Evolutionary conservation across 306 rosid genomes (phyloP), one percentile per base, ranked within the genome.

Genomic region (Vigna hirtella): DNA sequence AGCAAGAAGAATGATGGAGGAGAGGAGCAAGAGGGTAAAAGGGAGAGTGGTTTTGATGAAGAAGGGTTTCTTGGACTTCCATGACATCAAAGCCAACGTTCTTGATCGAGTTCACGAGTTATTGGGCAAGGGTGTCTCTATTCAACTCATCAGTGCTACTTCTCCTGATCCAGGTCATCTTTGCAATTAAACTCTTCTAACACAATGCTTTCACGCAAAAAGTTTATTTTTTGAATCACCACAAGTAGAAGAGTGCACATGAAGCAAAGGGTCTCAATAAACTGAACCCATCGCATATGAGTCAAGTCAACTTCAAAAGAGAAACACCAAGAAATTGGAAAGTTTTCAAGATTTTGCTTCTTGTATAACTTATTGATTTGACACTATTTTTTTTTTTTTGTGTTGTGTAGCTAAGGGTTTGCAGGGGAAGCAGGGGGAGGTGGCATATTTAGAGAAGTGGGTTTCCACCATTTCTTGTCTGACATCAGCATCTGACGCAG

Each of bases 71-170:
- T 79, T 95, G 84, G 99, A 90, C 62, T 83, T 87, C 86, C 77
- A 85, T 12, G 97, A 93, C 59, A 17, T 82, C n/a, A 91, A 79
- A 61, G 89, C 98, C 16, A 91, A 96, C 0, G 28, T 93, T 75
- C 65, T 93, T 26, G 98, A 95, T 85, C 83, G 96, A 51, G 64
- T 95, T 83, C 91, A 91, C 74, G 99, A 95, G 84, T 76, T 86
- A 16, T 9, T 91, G 1, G 97, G 99, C n/a, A 91, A 79, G 47
- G 91, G 98, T 43, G 97, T 95, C 52, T 90, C 98, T 56, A 49
- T 95, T 77, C 93, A 89, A 67, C 92, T 95, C 74, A 68, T 96
- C 45, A 91, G 91, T 83, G 76, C 94, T 14, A 75, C 36, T 58
- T 77, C 81, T 80, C 80, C 88, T 22, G 84, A 85, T 6, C 87